Conservation (phyloP, 2,329 filamentous ascomycete genomes). For the Aspergillus viridinutans region DNA sequence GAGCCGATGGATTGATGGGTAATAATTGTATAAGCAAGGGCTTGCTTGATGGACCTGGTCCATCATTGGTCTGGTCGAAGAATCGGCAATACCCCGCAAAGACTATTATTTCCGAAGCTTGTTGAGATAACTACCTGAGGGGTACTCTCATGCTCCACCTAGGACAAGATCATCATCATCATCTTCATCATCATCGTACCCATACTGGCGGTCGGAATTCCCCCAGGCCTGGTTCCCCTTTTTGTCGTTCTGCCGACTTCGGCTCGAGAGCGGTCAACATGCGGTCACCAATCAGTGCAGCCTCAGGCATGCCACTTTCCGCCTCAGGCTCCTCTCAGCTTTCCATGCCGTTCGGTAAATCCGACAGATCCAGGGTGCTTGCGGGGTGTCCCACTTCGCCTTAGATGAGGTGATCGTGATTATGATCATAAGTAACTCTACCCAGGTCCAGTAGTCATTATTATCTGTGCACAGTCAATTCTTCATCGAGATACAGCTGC, state of each 20-base stretch:
- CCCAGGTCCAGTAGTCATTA: background rate
- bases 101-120: background rate
- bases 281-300: background rate
- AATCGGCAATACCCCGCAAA: background rate
- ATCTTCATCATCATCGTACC: no score
- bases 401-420: background rate
- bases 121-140: background rate
- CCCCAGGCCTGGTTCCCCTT: background rate
- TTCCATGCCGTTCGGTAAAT: background rate
- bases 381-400: background rate
- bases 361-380: background rate
- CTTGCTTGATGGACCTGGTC: background rate
- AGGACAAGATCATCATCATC: no score
- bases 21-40: background rate
- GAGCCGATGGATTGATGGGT: background rate
- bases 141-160: no score
- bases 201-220: background rate
- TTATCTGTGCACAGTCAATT: no score
- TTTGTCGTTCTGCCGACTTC: background rate
- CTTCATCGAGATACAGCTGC: background rate
- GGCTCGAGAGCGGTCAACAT: background rate
- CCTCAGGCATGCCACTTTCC: background rate
- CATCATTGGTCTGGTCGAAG: background rate
- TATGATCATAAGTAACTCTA: background rate
- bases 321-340: background rate